Conservation (phyloP, 2,329 filamentous ascomycete species). For the Penicillium rolfsii region DNA sequence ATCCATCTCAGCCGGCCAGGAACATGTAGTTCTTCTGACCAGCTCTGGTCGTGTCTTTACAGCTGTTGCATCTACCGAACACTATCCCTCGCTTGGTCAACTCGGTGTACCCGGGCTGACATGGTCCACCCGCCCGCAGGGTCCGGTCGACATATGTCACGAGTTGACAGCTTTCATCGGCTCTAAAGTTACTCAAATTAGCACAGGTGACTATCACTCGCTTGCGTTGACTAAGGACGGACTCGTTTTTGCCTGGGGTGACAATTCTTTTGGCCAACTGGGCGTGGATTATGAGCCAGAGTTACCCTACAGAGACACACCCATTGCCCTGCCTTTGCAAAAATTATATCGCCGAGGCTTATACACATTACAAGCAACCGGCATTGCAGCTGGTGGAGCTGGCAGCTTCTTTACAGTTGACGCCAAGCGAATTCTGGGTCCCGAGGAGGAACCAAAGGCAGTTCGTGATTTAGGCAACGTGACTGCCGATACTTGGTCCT, state of each 20-base stretch:
- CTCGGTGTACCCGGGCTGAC: conserved; percentile 81
- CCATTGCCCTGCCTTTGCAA: conserved; percentile 70
- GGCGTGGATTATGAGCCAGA: conserved; percentile 73
- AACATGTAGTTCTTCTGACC: conserved; percentile 85
- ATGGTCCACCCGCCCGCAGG: conserved; percentile 75
- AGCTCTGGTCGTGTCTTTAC: conserved; percentile 85
- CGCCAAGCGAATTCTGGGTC: conserved; percentile 62
- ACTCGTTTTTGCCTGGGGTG: conserved; percentile 82
- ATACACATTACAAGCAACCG: conserved; percentile 69
- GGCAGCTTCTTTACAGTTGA: conserved; percentile 90
- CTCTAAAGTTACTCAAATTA: conserved; percentile 73
- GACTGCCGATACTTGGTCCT: conserved; percentile 80
- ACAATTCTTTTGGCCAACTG: conserved; percentile 88
- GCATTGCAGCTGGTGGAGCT: conserved; percentile 79
- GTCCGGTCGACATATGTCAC: conserved; percentile 79
- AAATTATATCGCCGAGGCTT: conserved; percentile 71
- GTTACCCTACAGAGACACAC: conserved; percentile 66
- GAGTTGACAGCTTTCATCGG: conserved; percentile 74
- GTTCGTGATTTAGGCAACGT: conserved; percentile 56
- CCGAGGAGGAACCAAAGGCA: conserved; percentile 47
- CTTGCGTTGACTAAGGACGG: conserved; percentile 75
- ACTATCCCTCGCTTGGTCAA: conserved; percentile 82
- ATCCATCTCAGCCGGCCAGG: conserved; percentile 75
- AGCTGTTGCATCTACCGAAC: conserved; percentile 75
- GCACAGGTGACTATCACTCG: conserved; percentile 85